Percentiles rank a stretch among this genome's conserved stretches.
Conservation (phyloP, 202 grass and related monocot species). For the Saccharum hybrid region DNA sequence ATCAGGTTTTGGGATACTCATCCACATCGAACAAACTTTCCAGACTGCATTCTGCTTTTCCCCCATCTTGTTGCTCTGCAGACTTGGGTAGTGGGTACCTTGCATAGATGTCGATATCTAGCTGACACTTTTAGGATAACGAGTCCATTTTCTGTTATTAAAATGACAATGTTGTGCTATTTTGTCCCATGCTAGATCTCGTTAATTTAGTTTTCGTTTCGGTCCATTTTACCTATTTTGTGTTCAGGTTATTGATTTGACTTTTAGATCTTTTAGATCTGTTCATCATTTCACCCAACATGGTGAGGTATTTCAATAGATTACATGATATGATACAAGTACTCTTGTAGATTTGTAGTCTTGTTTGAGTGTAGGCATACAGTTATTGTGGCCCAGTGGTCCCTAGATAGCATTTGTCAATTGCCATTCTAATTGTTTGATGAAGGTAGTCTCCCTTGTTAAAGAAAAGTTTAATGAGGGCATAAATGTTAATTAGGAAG, state of each 20-base stretch:
- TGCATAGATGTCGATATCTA: background rate
- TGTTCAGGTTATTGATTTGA: slow-evolving; percentile 4
- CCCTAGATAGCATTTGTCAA: background rate
- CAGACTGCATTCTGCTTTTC: background rate
- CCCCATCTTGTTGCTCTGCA: background rate
- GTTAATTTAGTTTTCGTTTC: slow-evolving; percentile 4
- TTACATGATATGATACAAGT: background rate
- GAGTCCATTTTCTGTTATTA: background rate
- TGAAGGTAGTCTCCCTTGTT: background rate
- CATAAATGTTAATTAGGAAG: slow-evolving; percentile 6
- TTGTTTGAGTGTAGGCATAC: background rate
- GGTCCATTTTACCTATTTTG: background rate
- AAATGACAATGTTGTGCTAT: background rate
- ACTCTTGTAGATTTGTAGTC: background rate
- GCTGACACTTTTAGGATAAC: background rate
- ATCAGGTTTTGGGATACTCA: background rate
- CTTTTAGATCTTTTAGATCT: background rate
- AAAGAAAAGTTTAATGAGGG: background rate
- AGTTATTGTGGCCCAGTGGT: slow-evolving; percentile 14
- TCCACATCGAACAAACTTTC: background rate
- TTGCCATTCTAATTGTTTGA: slow-evolving; percentile 16
- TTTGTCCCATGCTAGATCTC: background rate
- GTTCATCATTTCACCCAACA: background rate
- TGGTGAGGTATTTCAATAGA: background rate
- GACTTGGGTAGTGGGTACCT: background rate